Evolutionary conservation across 768 basidiomycete genomes (phyloP), one percentile per base, ranked within the genome.

Genomic region (Ramaria sp.): DNA sequence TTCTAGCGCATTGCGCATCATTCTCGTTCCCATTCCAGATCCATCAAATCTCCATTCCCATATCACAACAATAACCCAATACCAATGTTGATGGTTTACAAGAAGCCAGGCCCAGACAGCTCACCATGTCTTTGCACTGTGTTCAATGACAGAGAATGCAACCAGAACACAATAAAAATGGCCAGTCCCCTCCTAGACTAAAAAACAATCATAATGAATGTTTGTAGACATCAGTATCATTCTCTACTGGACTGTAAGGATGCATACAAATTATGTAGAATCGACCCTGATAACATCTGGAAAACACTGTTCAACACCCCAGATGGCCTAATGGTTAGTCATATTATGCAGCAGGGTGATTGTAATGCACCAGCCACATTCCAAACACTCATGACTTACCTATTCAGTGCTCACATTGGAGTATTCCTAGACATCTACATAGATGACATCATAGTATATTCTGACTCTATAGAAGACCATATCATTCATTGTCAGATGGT

Each of bases 301-400:
- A 49, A 55, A 13, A 60, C 62, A 5, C 46, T 56, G 0, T 73
- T 79, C 1, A 63, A 71, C 0, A 78, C 71, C 0, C n/a, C n/a
- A 2, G 63, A 65, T 34, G 74, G 77, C 0, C 73, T 71, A 0
- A 73, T 71, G 58, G 33, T 72, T 0, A 75, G 73, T 22, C 56
- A 63, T 3, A 70, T 73, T 1, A 71, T 75, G 69, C 78, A 73
- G 55, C 70, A 73, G 43, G 75, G 74, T 0, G 71, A 79, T 52
- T 74, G 72, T 47, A 78, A 79, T 59, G 71, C 72, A 0, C 75
- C 73, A 0, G 19, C 53, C 20, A 54, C 53, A 1, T 54, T 47
- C 30, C 53, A 54, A 22, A 54, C 37, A 11, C 41, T 54, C 4
- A 66, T 60, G 47, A 60, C 61, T 34, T 51, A 62, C 43, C 61